Evolutionary conservation across 2,329 filamentous ascomycete species (phyloP).

Genomic region (Aspergillus transmontanensis): DNA sequence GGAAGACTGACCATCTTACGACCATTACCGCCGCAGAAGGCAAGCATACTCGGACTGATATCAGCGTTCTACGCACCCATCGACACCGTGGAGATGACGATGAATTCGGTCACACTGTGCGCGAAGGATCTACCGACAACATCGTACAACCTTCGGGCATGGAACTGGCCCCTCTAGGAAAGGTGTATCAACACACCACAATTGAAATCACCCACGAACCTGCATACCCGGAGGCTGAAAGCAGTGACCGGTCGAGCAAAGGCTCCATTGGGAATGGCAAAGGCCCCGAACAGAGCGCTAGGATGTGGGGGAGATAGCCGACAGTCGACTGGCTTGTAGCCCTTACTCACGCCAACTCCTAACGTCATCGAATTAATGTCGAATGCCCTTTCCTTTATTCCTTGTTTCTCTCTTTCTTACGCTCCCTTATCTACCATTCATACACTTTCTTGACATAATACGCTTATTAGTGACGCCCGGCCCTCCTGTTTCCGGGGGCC

Average conservation of each 20-base stretch:
- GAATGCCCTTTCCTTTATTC: background rate
- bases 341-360: background rate
- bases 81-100: constrained; percentile 18
- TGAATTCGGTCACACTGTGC: constrained; percentile 31
- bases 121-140: constrained; percentile 50
- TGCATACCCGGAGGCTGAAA: constrained; percentile 27
- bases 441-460: background rate
- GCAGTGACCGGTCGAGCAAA: constrained; percentile 32
- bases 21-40: constrained; percentile 32
- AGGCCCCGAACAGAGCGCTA: constrained; percentile 15
- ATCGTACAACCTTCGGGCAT: constrained; percentile 39
- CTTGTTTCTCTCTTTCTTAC: background rate
- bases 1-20: constrained; percentile 32
- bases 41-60: constrained; percentile 17
- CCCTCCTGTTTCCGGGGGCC: background rate
- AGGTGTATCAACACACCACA: constrained; percentile 48
- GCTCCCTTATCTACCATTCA: background rate
- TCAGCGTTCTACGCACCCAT: constrained; percentile 23
- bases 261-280: constrained; percentile 22
- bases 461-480: background rate
- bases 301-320: constrained; percentile 30
- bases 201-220: constrained; percentile 46
- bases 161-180: constrained; percentile 38
- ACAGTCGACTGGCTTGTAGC: background rate
- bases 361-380: background rate